Base-by-base conservation (phyloP, 1,139 yeast genomes). In the Pichia sp. region DNA sequence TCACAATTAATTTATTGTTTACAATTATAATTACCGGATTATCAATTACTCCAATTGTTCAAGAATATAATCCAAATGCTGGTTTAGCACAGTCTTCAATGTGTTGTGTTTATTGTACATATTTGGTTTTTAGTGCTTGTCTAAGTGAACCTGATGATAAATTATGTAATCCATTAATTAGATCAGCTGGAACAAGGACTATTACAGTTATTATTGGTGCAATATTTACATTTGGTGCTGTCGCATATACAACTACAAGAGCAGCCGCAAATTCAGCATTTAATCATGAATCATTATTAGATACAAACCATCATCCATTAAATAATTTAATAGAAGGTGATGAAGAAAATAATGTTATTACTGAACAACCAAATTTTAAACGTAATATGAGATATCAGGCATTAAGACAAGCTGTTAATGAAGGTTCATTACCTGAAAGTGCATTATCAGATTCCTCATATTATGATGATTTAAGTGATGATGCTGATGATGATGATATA, bases 1-100 rank as follows among this genome's bases (percentile, higher is more conserved):
- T 89, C 44, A 75, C 88, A 1, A 67, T 89, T 56, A 94, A 92
- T 64, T 59, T 90, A 53, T 62, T 88, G 1, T 70, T 90, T 44
- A 73, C 83, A 0, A 40, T 86, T 5, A 60, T 84, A 2, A 80
- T 86, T 2, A 81, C 96, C 0, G 77, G 71, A 0, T 66, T 89
- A 56, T 86, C 96, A 0, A 76, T 94, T 38, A 80, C 86, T 59
- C 95, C 95, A 42, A 76, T 76, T 25, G 83, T 94, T 36, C 98
- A 92, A 67, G 97, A 88, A 62, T 81, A 78, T 60, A 94, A 94
- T 64, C 95, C 97, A 4, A 88, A 86, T 58, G 96, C 97, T 1
- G 99, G 98, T 1, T 73, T 94, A 48, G 97, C 98, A 1, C 99
- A 94, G 69, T 79, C 96, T 9, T 90, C 96, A 27, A 90, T 94